phyloP scores from a whole-genome alignment of 225 moss, liverwort and hornwort genomes.

The Physcomitrellopsis africana region DNA sequence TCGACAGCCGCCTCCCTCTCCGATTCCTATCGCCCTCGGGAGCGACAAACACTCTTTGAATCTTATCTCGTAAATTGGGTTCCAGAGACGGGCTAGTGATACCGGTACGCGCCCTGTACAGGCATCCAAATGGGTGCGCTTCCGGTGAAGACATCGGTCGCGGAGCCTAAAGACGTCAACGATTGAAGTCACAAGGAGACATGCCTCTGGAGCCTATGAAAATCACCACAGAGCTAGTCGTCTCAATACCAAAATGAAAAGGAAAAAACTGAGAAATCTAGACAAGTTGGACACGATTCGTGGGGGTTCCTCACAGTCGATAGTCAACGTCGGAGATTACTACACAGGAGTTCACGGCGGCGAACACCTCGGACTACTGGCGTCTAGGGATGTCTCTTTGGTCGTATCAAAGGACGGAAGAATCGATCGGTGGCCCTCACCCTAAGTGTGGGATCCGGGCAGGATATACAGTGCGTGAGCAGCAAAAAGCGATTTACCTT shows the following conservation, averaged over 20 bases:
- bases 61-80: not conserved
- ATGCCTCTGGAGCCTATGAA: not conserved
- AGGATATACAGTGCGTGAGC: not conserved
- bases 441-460: not conserved
- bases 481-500: too few species aligned
- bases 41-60: not conserved
- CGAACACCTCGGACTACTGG: too few species aligned
- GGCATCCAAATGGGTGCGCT: not conserved
- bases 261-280: not conserved
- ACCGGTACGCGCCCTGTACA: not conserved
- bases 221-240: not conserved
- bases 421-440: not conserved
- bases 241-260: not conserved
- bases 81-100: not conserved
- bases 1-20: not conserved
- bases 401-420: not conserved
- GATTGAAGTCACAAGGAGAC: slow-evolving; percentile 15
- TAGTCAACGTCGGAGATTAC: not conserved
- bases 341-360: not conserved
- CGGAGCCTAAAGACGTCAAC: not conserved
- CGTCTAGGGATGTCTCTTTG: not conserved
- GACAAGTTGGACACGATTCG: too few species aligned
- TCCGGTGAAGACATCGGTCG: not conserved
- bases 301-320: too few species aligned
- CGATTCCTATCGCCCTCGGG: not conserved